A percentile compares a stretch with the other conserved stretches of the same genome.
Conservation (phyloP, 2,329 filamentous ascomycete genomes). For the Chlorencoelia australis region DNA sequence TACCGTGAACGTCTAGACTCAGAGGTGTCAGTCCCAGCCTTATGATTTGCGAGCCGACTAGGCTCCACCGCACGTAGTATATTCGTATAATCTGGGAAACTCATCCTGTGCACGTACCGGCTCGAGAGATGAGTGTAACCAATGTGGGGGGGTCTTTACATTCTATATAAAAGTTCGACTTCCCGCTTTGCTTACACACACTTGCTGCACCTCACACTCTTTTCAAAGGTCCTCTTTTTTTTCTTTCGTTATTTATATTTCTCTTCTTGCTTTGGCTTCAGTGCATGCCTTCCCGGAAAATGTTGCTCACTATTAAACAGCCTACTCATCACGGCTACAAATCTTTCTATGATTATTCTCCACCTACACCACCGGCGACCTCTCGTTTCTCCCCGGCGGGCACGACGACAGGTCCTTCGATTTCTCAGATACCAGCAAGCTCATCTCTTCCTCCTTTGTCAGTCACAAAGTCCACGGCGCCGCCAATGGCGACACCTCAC, state of each 20-base stretch:
- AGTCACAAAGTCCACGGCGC: slow-evolving; percentile 33
- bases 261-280: slow-evolving; percentile 21
- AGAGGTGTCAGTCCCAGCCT: slow-evolving; percentile 15
- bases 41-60: slow-evolving; percentile 21
- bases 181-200: slow-evolving; percentile 17
- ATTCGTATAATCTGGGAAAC: slow-evolving; percentile 6
- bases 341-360: slow-evolving; percentile 38
- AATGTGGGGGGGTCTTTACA: slow-evolving; percentile 20
- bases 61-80: slow-evolving; percentile 18
- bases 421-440: slow-evolving; percentile 21
- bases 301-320: slow-evolving; percentile 43
- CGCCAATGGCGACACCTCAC: slow-evolving; percentile 60
- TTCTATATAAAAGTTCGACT: slow-evolving; percentile 21
- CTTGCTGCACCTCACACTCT: slow-evolving; percentile 14
- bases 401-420: slow-evolving; percentile 26
- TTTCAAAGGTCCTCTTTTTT: slow-evolving; percentile 21
- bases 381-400: slow-evolving; percentile 32
- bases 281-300: slow-evolving; percentile 27
- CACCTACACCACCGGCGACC: slow-evolving; percentile 31
- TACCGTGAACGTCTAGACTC: slow-evolving; percentile 17
- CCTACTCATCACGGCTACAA: slow-evolving; percentile 36
- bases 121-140: slow-evolving; percentile 16
- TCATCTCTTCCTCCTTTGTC: slow-evolving; percentile 25
- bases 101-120: slow-evolving; percentile 21
- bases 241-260: slow-evolving; percentile 21